A percentile compares a stretch with the other conserved stretches of the same genome.
phyloP scores from a whole-genome alignment of 345 rosid species.

The Murraya koenigii region DNA sequence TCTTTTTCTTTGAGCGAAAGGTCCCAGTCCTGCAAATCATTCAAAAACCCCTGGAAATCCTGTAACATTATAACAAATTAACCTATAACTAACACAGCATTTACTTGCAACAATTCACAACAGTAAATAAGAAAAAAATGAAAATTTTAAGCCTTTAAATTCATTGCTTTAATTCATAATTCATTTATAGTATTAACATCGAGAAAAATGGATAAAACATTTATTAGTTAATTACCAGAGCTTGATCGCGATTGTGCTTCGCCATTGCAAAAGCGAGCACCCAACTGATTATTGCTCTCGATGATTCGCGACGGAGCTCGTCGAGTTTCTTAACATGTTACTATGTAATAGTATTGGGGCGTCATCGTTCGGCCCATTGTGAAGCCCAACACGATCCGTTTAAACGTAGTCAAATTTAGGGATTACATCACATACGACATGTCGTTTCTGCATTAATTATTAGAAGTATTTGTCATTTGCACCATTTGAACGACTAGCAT shows the following conservation, averaged over 20 bases:
- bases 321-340: not conserved
- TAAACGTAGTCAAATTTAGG: no score
- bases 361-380: not conserved
- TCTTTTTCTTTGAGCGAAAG: constrained; percentile 56
- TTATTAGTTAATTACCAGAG: constrained; percentile 38
- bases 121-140: not conserved
- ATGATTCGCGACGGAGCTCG: constrained; percentile 5
- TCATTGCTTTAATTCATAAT: not conserved
- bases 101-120: not conserved
- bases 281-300: not conserved
- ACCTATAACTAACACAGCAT: not conserved
- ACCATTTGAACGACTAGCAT: no score
- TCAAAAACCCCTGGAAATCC: constrained; percentile 90
- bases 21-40: constrained; percentile 98
- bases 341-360: not conserved
- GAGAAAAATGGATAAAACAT: not conserved
- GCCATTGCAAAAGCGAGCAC: not conserved
- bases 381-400: not conserved
- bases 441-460: not conserved
- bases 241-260: constrained; percentile 67
- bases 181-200: not conserved
- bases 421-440: not conserved
- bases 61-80: constrained; percentile 24
- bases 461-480: no score
- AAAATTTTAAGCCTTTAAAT: not conserved